These are phyloP conservation scores for Drechmeria coniospora DNA, from an alignment of 2,329 filamentous ascomycete species.

Conservation along the genomic window DNA sequence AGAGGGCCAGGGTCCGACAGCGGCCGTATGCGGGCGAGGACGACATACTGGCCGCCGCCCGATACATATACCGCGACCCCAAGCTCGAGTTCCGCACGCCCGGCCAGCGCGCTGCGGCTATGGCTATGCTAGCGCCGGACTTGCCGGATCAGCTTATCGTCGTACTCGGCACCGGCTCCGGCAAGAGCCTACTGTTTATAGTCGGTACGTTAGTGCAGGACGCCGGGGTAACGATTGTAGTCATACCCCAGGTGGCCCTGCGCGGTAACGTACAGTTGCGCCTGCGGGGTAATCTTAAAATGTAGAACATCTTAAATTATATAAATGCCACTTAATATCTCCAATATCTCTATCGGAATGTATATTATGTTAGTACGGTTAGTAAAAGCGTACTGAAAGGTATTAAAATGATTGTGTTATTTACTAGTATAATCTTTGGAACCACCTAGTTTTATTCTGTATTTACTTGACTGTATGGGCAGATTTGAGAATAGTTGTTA, in stretches of 20 bases:
- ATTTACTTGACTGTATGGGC: too few relatives aligned
- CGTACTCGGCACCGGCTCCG: background rate
- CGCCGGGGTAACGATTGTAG: background rate
- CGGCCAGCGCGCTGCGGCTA: background rate
- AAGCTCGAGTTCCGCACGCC: background rate
- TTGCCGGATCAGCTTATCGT: background rate
- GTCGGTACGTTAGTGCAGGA: background rate
- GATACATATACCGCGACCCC: background rate
- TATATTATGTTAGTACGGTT: too few relatives aligned
- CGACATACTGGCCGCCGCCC: background rate
- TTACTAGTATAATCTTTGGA: too few relatives aligned
- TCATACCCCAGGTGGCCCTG: background rate
- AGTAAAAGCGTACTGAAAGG: too few relatives aligned
- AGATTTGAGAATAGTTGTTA: too few relatives aligned
- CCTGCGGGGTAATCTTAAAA: too few relatives aligned
- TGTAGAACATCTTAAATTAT: too few relatives aligned
- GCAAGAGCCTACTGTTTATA: background rate
- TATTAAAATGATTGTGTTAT: too few relatives aligned
- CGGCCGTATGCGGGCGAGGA: background rate
- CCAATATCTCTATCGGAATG: too few relatives aligned
- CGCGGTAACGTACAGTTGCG: background rate
- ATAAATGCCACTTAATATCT: too few relatives aligned
- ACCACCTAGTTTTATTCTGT: too few relatives aligned
- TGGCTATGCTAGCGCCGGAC: background rate
- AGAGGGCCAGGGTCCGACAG: background rate